phyloP scores from a whole-genome alignment of 768 basidiomycete species.

The Leccinum truebloodii region DNA sequence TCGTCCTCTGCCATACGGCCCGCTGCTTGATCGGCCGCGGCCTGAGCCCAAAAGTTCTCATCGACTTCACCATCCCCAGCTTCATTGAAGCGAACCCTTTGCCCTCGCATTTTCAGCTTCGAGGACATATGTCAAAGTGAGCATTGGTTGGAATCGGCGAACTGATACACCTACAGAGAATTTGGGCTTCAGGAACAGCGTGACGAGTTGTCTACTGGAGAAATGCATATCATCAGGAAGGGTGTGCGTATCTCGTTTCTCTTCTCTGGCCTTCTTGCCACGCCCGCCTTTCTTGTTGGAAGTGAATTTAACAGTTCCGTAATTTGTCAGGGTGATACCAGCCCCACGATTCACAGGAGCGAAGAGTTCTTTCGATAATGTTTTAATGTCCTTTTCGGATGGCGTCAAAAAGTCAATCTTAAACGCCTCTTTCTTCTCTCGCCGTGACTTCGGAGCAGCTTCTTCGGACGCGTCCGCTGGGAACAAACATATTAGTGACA shows the following conservation, averaged over 20 bases:
- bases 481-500: slow-evolving; percentile 9
- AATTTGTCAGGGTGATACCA: slow-evolving; percentile 66
- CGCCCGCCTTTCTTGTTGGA: slow-evolving; percentile 39
- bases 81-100: slow-evolving; percentile 53
- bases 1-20: slow-evolving; percentile 57
- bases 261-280: slow-evolving; percentile 50
- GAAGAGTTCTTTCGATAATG: slow-evolving; percentile 71
- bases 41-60: slow-evolving; percentile 96
- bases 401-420: slow-evolving; percentile 77
- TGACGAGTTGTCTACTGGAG: slow-evolving; percentile 83
- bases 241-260: slow-evolving; percentile 72
- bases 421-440: slow-evolving; percentile 78
- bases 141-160: slow-evolving; percentile 2
- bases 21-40: slow-evolving; percentile 80
- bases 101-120: slow-evolving; percentile 89
- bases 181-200: slow-evolving; percentile 94
- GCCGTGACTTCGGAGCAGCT: slow-evolving; percentile 52
- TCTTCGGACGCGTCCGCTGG: slow-evolving; percentile 53
- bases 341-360: slow-evolving; percentile 71
- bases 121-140: slow-evolving; percentile 4
- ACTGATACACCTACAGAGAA: slow-evolving; percentile 65
- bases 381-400: slow-evolving; percentile 58
- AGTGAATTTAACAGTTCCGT: slow-evolving; percentile 33
- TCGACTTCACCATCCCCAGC: slow-evolving; percentile 87
- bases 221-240: slow-evolving; percentile 99